These are phyloP conservation scores for Wilcoxina mikolae DNA, from an alignment of 495 filamentous ascomycete genomes.

Conservation along the genomic window DNA sequence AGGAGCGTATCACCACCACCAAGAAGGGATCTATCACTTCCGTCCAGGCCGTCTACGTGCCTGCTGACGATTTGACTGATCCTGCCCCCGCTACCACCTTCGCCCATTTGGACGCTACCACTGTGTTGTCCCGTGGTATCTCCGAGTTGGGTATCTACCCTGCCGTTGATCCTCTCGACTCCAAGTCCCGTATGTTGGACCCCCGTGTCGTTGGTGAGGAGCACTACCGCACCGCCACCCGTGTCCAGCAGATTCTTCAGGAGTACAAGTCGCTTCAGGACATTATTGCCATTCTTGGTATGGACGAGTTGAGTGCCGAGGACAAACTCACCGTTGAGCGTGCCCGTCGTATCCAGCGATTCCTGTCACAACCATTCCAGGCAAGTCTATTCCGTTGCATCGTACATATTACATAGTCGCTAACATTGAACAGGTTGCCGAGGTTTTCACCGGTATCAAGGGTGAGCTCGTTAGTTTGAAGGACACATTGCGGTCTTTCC, in stretches of 20 bases:
- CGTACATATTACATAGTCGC: neutral
- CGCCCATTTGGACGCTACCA: conserved; percentile 99
- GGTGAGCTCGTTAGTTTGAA: conserved; percentile 93
- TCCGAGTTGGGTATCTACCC: conserved; percentile 99
- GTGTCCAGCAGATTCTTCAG: conserved; percentile 96
- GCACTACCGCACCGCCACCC: conserved; percentile 87
- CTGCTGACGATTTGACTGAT: conserved; percentile 99
- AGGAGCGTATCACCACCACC: conserved; percentile 99
- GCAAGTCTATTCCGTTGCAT: conserved; percentile 68
- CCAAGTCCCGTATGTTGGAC: conserved; percentile 99
- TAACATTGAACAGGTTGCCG: neutral
- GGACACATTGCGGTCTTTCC: conserved; percentile 94
- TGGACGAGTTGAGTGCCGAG: conserved; percentile 97
- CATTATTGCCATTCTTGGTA: conserved; percentile 99
- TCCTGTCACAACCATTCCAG: conserved; percentile 97
- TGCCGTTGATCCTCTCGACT: conserved; percentile 97
- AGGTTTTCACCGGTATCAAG: conserved; percentile 57
- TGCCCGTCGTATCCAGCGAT: conserved; percentile 98
- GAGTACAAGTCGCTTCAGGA: conserved; percentile 99
- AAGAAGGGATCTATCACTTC: conserved; percentile 99
- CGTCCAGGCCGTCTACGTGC: conserved; percentile 99
- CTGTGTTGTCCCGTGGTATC: conserved; percentile 99
- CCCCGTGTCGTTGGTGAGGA: conserved; percentile 94
- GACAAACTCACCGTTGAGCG: conserved; percentile 99
- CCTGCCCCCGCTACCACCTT: conserved; percentile 99